Evolutionary conservation across 805 yeast genomes (phyloP), one percentile per base, ranked within the genome.

Genomic region (Ogataea paraovalis): DNA sequence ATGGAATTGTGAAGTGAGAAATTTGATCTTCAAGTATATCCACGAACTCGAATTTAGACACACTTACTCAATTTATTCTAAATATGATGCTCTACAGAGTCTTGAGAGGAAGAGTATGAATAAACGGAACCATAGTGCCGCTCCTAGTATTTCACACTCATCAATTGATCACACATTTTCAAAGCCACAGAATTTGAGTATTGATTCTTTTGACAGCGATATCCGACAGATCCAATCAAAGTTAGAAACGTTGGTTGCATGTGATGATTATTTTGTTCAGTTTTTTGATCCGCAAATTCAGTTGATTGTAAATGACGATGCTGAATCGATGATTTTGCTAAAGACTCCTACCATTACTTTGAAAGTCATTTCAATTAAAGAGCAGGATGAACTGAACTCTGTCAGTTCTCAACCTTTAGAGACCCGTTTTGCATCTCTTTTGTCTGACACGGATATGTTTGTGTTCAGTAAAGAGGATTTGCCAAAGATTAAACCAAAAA

Each of bases 281-380:
- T 71, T 92, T 39, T 70, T 85, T 5, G 79, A 88, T 23, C 96
- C 97, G 0, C 97, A 92, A 63, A 79, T 90, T 41, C 97, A 91
- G 61, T 57, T 85, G 22, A 73, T 78, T 42, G 71, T 79, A 14
- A 73, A 73, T 27, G 71, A 72, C 45, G 74, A 75, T 22, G 75
- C 71, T 2, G 80, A 79, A 39, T 70, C 85, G 2, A 79, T 87
- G 44, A 72, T 89, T 12, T 63, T 90, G 30, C 72, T 91, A n/a
- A 76, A 86, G 2, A 79, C 96, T 0, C 94, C 92, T 10, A 72
- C 70, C 38, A 80, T 91, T 45, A 85, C 85, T 55, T 62, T 83
- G 23, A 81, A 85, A 51, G 78, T 86, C 9, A 66, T 88, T n/a
- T 75, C 87, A 2, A 79, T 90, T 39, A 75, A 74, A 49, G 79